Evolutionary conservation across 2,329 filamentous ascomycete genomes (phyloP), one percentile per base, ranked within the genome.

Genomic region (Pseudocercospora ulei): DNA sequence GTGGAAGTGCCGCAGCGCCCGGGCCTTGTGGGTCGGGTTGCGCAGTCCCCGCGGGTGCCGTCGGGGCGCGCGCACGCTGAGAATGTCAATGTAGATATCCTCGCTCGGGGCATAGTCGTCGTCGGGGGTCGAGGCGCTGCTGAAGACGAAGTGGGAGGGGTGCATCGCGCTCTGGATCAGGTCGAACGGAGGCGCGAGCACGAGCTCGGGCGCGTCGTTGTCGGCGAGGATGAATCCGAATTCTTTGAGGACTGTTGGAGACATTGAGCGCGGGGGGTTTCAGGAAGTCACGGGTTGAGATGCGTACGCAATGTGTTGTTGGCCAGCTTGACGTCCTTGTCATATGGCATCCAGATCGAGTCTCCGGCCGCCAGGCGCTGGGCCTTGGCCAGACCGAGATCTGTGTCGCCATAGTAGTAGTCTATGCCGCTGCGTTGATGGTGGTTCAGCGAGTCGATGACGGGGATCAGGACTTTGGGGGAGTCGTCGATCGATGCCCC

Each of bases 381-480:
- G 6, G 27, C 36, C 33, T 39, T 31, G 8, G 26, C 33, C 11
- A 31, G 36, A 11, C 36, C 26, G 4, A 39, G 36, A 7, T 27
- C 19, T 17, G 11, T 22, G 11, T 23, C 36, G 9, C 17, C 22
- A 12, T 31, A 25, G 19, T 39, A 26, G 27, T 39, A 39, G 4
- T 18, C 26, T 27, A 39, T 31, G 12, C 36, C 36, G 11, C 14
- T n/a, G 14, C 13, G 17, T 20, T 39, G 36, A n/a, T 31, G 11
- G 19, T 39, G 36, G 19, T 39, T 39, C 17, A 39, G 27, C n/a
- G 33, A 19, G 17, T 39, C 36, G 3, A 39, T 11, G 2, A 39
- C 17, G 5, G 36, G 36, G 4, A 39, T 12, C 18, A 39, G n/a
- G 13, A 39, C 19, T 25, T 39, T 39, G 3, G 36, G 36, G 17